A percentile compares a stretch with the other conserved stretches of the same genome.
phyloP scores from a whole-genome alignment of 2,329 filamentous ascomycete genomes.

The Polychaeton citri region DNA sequence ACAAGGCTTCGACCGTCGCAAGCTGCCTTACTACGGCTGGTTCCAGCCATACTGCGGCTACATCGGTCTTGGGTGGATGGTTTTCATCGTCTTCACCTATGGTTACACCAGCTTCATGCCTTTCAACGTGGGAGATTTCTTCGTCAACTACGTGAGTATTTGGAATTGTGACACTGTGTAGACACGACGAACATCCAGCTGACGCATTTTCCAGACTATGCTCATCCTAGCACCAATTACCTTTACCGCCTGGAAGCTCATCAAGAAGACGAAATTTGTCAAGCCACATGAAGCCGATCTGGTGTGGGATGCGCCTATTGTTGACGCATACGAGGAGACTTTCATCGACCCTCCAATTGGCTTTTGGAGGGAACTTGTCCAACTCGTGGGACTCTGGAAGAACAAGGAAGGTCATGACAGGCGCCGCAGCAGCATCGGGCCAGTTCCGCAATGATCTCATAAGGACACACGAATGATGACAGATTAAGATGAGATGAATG shows the following conservation, averaged over 20 bases:
- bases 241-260: slow-evolving; percentile 49
- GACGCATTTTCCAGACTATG: slow-evolving; percentile 28
- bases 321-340: slow-evolving; percentile 44
- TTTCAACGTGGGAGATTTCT: slow-evolving; percentile 32
- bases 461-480: too few relatives aligned
- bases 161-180: too few relatives aligned
- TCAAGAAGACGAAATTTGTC: slow-evolving; percentile 45
- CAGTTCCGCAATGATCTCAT: too few relatives aligned
- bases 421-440: slow-evolving; percentile 5
- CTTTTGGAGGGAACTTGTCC: slow-evolving; percentile 44
- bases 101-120: slow-evolving; percentile 41
- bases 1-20: slow-evolving; percentile 38
- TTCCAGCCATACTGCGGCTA: slow-evolving; percentile 43
- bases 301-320: slow-evolving; percentile 45
- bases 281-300: slow-evolving; percentile 44
- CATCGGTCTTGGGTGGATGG: slow-evolving; percentile 18
- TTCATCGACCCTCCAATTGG: slow-evolving; percentile 37
- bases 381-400: slow-evolving; percentile 26
- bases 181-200: too few relatives aligned
- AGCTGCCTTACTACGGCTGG: slow-evolving; percentile 43
- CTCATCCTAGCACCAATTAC: slow-evolving; percentile 40
- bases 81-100: slow-evolving; percentile 33
- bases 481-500: too few relatives aligned
- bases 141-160: slow-evolving; percentile 36
- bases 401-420: slow-evolving; percentile 11